Base-by-base conservation (phyloP, 148 eudicot species). In the Beta vulgaris region DNA sequence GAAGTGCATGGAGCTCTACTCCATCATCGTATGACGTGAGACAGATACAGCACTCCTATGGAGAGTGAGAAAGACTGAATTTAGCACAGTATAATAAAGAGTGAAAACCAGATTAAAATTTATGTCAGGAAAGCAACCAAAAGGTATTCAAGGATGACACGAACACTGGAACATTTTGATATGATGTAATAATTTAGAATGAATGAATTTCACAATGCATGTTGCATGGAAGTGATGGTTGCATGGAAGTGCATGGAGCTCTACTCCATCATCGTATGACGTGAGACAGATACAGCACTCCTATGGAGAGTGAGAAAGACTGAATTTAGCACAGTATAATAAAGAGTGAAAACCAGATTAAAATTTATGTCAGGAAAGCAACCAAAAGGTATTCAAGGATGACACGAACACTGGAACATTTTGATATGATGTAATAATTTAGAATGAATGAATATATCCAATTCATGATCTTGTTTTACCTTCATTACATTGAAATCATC, bases 271-370 rank as follows among this genome's bases (percentile, higher is more conserved):
- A 64, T 93, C 97, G 53, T 93, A 93, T 36, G 87, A 66, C 60
- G 86, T 80, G 25, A 93, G 93, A 83, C 98, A 93, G 76, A 94
- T 94, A 59, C 98, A 94, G 69, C 98, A 94, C 63, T 94, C 98
- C 98, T 94, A 59, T 34, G 43, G 25, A 80, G 64, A 73, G 6
- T 7, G 63, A 39, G 43, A 51, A 34, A 68, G 48, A 23, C 23
- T 73, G 28, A 1, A 4, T 71, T 55, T 4, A 61, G 21, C 31
- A 32, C 31, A 54, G n/a, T 26, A 46, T 6, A 44, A 15, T 13
- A 32, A 32, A 44, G 70, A n/a, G n/a, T n/a, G n/a, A n/a, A n/a
- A n/a, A n/a, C n/a, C n/a, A n/a, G 7, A 29, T 9, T 35, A 46
- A 58, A 51, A 13, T 58, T 32, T 44, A 55, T 16, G 37, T 25